Evolutionary conservation across 768 basidiomycete genomes (phyloP).

Genomic region (Hygrocybe punicea): DNA sequence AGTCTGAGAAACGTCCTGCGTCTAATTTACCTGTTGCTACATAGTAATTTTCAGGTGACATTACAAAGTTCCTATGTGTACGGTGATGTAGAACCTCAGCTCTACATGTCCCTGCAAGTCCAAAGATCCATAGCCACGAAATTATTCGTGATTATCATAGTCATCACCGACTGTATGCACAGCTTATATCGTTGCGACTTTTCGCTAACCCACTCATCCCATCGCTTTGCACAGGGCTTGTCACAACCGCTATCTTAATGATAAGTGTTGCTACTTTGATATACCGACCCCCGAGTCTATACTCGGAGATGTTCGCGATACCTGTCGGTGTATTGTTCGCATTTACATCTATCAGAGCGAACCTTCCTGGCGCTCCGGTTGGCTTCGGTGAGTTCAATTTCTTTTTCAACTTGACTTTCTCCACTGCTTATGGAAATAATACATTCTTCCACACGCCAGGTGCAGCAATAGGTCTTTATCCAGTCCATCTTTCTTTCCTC

Average conservation of each 20-base stretch:
- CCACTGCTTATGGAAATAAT: not conserved
- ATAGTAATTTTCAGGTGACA: conserved; percentile 8
- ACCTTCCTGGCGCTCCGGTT: conserved; percentile 22
- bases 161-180: conserved; percentile 14
- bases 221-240: conserved; percentile 13
- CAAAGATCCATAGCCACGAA: conserved; percentile 16
- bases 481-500: not conserved
- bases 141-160: conserved; percentile 14
- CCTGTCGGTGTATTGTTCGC: conserved; percentile 21
- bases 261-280: conserved; percentile 15
- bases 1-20: no score
- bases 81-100: not conserved
- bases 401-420: not conserved
- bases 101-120: conserved; percentile 10
- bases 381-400: conserved; percentile 18
- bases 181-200: not conserved
- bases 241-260: conserved; percentile 13
- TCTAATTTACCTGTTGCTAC: not conserved
- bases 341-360: conserved; percentile 17
- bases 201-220: not conserved
- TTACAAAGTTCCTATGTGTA: not conserved
- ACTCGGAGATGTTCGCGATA: conserved; percentile 23
- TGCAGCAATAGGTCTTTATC: conserved; percentile 12
- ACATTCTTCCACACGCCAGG: no score
- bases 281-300: conserved; percentile 12